Evolutionary conservation across 495 filamentous ascomycete species (phyloP).

Genomic region (Aspergillus heteromorphus): DNA sequence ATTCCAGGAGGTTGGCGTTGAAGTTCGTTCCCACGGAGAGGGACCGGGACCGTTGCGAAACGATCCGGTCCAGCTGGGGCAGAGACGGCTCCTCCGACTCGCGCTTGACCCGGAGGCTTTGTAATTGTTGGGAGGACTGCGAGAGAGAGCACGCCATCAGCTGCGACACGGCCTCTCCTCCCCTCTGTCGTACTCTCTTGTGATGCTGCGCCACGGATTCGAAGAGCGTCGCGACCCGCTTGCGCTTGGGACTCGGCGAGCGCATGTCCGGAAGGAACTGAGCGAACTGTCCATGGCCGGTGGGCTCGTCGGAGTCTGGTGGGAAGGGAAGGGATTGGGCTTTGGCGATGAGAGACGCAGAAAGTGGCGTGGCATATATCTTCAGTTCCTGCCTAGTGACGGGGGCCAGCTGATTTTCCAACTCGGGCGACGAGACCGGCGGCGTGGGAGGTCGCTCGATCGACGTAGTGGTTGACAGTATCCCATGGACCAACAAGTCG

Average conservation of each 20-base stretch:
- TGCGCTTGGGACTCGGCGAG: slow-evolving; percentile 49
- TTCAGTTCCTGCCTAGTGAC: slow-evolving; percentile 25
- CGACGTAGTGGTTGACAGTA: slow-evolving; percentile 27
- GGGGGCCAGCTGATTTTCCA: slow-evolving; percentile 8
- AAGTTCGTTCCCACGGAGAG: slow-evolving; percentile 34
- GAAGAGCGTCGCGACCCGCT: slow-evolving; percentile 51
- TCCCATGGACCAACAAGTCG: slow-evolving; percentile 53
- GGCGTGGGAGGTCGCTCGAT: slow-evolving; percentile 41
- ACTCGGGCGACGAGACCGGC: slow-evolving; percentile 36
- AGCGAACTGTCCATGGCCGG: slow-evolving; percentile 20
- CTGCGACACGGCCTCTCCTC: slow-evolving; percentile 52
- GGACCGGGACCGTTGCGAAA: slow-evolving; percentile 31
- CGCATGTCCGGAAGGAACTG: slow-evolving; percentile 39
- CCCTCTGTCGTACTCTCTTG: slow-evolving; percentile 47
- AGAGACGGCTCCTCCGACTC: slow-evolving; percentile 36
- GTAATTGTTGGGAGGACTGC: slow-evolving; percentile 31
- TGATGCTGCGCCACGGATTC: slow-evolving; percentile 55
- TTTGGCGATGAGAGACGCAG: slow-evolving; percentile 27
- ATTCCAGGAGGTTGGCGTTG: slow-evolving; percentile 19
- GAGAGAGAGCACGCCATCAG: slow-evolving; percentile 44
- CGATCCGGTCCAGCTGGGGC: slow-evolving; percentile 29
- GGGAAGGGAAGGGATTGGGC: slow-evolving; percentile 32
- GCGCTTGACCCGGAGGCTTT: slow-evolving; percentile 32
- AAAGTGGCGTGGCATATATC: slow-evolving; percentile 39
- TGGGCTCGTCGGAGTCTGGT: slow-evolving; percentile 15